Evolutionary conservation across 2,329 filamentous ascomycete genomes (phyloP).

Genomic region (Talaromyces islandicus): DNA sequence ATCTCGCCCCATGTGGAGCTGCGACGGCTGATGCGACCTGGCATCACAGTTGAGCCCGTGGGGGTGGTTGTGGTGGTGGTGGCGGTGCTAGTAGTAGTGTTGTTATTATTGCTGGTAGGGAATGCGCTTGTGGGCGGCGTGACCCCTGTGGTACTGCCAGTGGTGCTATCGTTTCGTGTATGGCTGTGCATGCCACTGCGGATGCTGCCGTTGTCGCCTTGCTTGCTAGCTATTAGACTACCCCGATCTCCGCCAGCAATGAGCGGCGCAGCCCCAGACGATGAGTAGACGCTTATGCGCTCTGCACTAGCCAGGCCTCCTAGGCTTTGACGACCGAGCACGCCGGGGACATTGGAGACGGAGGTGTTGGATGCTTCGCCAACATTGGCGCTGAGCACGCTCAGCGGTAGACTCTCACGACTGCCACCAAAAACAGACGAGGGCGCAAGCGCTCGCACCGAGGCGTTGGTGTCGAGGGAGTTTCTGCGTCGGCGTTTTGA

Average conservation of each 20-base stretch:
- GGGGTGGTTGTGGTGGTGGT: slow-evolving; percentile 7
- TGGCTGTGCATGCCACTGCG: slow-evolving; percentile 74
- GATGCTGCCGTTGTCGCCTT: slow-evolving; percentile 68
- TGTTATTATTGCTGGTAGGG: slow-evolving; percentile 38
- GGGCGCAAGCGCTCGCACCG: slow-evolving; percentile 57
- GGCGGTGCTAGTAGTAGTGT: too few species aligned
- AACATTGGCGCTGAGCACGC: slow-evolving; percentile 53
- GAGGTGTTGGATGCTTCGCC: slow-evolving; percentile 36
- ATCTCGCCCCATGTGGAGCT: slow-evolving; percentile 43
- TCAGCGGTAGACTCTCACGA: slow-evolving; percentile 58
- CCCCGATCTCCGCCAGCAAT: slow-evolving; percentile 65
- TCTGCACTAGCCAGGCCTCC: slow-evolving; percentile 53
- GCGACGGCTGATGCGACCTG: slow-evolving; percentile 35
- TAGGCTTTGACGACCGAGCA: slow-evolving; percentile 45
- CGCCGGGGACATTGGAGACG: slow-evolving; percentile 32
- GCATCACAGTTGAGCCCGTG: slow-evolving; percentile 23
- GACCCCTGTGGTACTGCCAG: slow-evolving; percentile 56
- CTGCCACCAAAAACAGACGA: slow-evolving; percentile 60
- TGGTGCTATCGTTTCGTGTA: slow-evolving; percentile 73
- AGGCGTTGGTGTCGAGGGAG: slow-evolving; percentile 61
- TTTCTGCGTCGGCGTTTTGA: slow-evolving; percentile 59
- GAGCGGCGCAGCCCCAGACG: slow-evolving; percentile 58
- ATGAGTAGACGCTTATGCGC: slow-evolving; percentile 67
- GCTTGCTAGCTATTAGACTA: slow-evolving; percentile 67
- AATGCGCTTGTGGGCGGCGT: slow-evolving; percentile 47